These are phyloP conservation scores for Geotrichum aggregatum DNA, from an alignment of 1,139 yeast genomes.

Conservation along the genomic window DNA sequence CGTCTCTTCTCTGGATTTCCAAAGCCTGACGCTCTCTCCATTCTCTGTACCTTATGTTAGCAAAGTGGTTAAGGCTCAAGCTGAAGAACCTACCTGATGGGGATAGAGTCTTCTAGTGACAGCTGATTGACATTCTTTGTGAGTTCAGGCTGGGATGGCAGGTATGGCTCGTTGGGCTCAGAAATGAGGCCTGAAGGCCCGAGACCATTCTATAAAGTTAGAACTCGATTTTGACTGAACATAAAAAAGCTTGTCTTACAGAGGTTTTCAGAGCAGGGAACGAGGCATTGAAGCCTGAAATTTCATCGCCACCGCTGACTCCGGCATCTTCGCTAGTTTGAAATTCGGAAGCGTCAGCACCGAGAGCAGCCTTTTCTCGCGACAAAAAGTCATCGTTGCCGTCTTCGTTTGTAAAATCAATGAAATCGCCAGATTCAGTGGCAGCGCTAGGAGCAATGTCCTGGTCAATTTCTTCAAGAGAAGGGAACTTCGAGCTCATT, in stretches of 20 bases:
- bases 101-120: slow-evolving; percentile 37
- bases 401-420: slow-evolving; percentile 36
- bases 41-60: slow-evolving; percentile 38
- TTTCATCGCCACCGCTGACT: slow-evolving; percentile 54
- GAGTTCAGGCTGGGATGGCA: slow-evolving; percentile 31
- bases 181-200: slow-evolving; percentile 32
- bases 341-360: slow-evolving; percentile 66
- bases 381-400: slow-evolving; percentile 62
- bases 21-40: slow-evolving; percentile 84
- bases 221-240: not conserved
- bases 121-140: slow-evolving; percentile 25
- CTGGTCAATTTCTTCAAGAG: slow-evolving; percentile 53
- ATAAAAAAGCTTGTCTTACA: not conserved
- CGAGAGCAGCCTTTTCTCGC: slow-evolving; percentile 79
- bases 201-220: slow-evolving; percentile 15
- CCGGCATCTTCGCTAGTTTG: slow-evolving; percentile 61
- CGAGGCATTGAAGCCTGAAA: slow-evolving; percentile 35
- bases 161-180: slow-evolving; percentile 33
- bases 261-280: slow-evolving; percentile 55
- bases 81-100: slow-evolving; percentile 30
- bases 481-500: slow-evolving; percentile 88
- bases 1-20: slow-evolving; percentile 81
- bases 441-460: slow-evolving; percentile 30
- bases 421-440: slow-evolving; percentile 39
- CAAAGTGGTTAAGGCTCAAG: too few relatives aligned